phyloP scores from a whole-genome alignment of 202 grass and related monocot genomes.

The Setaria italica region DNA sequence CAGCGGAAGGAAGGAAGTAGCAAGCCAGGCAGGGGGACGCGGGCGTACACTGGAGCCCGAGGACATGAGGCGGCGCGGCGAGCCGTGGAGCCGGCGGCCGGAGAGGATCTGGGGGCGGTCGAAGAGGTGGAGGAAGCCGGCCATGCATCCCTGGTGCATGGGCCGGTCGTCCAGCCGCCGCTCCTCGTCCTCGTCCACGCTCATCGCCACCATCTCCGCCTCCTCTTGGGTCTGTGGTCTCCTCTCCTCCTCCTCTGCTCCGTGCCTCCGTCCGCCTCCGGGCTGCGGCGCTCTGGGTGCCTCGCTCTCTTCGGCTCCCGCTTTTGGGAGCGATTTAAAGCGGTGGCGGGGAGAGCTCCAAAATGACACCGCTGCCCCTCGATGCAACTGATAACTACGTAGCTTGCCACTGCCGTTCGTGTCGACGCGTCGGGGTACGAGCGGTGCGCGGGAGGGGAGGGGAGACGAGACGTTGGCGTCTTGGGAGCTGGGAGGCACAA shows the following conservation, averaged over 20 bases:
- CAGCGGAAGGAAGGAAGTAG: too few species aligned
- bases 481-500: neutral
- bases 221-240: too few species aligned
- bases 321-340: constrained; percentile 79
- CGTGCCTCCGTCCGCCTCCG: neutral
- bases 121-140: constrained; percentile 85
- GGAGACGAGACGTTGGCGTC: constrained; percentile 19
- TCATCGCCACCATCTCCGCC: constrained; percentile 36
- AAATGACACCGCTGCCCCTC: neutral
- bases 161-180: constrained; percentile 60
- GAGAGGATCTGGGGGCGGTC: constrained; percentile 66
- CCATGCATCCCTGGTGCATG: constrained; percentile 85
- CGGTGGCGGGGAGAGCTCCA: neutral
- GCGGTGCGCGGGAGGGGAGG: neutral
- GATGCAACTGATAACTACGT: neutral
- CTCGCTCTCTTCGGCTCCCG: constrained; percentile 48
- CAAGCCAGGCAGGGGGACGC: too few species aligned
- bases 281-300: constrained; percentile 12
- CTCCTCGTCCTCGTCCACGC: constrained; percentile 54
- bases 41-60: constrained; percentile 26
- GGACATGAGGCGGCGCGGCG: constrained; percentile 42
- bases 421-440: constrained; percentile 29
- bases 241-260: neutral
- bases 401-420: neutral
- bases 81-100: constrained; percentile 47